Evolutionary conservation across 2,329 filamentous ascomycete genomes (phyloP), one percentile per base, ranked within the genome.

Genomic region (Neofusicoccum parvum): DNA sequence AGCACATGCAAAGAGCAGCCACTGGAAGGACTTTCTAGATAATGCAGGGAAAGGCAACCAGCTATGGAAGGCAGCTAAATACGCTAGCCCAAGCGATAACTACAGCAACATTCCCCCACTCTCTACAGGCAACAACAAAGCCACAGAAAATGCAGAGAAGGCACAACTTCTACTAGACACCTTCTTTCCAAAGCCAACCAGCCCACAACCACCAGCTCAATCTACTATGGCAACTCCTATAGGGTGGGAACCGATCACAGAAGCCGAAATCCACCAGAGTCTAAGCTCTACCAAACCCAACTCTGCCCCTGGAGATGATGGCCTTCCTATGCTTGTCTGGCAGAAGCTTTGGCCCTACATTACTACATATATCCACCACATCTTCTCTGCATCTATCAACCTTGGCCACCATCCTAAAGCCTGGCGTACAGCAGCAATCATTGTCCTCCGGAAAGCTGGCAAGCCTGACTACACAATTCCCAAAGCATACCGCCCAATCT

Each of bases 401-500:
- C 58, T 62, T 15, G 12, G 58, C 12, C 11, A 62, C 4, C n/a
- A 62, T n/a, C 58, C 20, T 39, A 62, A 62, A 49, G 41, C 41
- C n/a, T 62, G 59, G 27, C 63, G 65, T 14, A 69, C 66, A 65
- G 59, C 53, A 58, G 46, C 10, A 41, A 68, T 41, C 34, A 58
- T 71, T 10, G 62, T 69, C 11, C 66, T 72, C 7, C 64, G 67
- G 23, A 72, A 72, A 53, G 67, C 67, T 34, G 68, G 70, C 0
- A 71, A 71, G 49, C 66, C 58, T 23, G 68, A 75, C 58, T 76
- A 76, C 56, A 66, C 65, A 20, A 34, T 68, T 1, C 66, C 69
- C 0, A 67, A 69, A 45, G 69, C 70, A 12, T 74, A 74, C 37
- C 66, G 67, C 9, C 73, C 67, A 17, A 75, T 75, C 49, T 74